Percentiles rank a stretch among this genome's conserved stretches.
These are phyloP conservation scores for Ceratobasidium sp. DNA, from an alignment of 1,284 basidiomycete genomes.

Conservation along the genomic window DNA sequence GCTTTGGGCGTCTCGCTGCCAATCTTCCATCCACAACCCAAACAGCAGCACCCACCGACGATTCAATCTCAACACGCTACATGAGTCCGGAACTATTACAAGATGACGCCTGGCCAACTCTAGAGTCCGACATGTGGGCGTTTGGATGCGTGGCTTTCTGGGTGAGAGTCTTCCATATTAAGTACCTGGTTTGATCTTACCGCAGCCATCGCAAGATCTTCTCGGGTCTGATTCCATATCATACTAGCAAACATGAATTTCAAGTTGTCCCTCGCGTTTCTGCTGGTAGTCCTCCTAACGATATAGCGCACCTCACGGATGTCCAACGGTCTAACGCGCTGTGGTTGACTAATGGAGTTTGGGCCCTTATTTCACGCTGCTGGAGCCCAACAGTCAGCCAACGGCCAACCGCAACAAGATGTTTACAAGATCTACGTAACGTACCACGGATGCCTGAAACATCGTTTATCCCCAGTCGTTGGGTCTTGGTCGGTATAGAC, in stretches of 20 bases:
- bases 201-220: not conserved
- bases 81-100: conserved; percentile 27
- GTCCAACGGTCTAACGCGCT: not conserved
- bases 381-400: not conserved
- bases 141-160: conserved; percentile 21
- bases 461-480: not conserved
- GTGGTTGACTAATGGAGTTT: conserved; percentile 14
- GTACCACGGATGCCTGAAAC: not conserved
- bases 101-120: conserved; percentile 17
- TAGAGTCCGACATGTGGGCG: conserved; percentile 22
- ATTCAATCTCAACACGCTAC: conserved; percentile 1
- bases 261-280: not conserved
- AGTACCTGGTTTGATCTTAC: not conserved
- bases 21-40: not conserved
- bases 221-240: not conserved
- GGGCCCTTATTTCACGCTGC: not conserved
- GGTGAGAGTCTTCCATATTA: not conserved
- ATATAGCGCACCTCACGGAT: not conserved
- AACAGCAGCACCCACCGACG: not conserved
- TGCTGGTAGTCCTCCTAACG: not conserved
- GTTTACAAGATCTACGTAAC: not conserved
- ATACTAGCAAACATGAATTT: not conserved
- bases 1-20: not conserved
- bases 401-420: not conserved
- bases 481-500: not conserved